A percentile compares a stretch with the other conserved stretches of the same genome.
These are phyloP conservation scores for Coemansia sp. DNA, from an alignment of 192 early-diverging fungal genomes.

Conservation along the genomic window DNA sequence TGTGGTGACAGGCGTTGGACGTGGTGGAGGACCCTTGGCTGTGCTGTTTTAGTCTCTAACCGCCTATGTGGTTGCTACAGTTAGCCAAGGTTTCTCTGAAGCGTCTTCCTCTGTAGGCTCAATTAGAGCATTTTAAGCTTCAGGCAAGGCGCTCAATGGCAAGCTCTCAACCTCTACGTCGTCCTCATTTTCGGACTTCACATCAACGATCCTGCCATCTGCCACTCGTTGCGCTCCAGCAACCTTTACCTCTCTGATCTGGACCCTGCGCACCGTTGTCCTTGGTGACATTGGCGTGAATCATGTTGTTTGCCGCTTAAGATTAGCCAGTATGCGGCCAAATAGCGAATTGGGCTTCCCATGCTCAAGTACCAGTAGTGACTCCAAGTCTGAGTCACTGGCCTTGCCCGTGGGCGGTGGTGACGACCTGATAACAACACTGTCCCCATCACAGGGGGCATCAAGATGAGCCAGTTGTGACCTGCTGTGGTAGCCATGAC, in stretches of 20 bases:
- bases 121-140: background rate
- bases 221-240: background rate
- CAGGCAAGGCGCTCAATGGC: background rate
- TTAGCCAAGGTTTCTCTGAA: background rate
- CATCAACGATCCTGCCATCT: background rate
- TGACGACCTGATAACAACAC: slow-evolving; percentile 6
- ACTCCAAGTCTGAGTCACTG: slow-evolving; percentile 21
- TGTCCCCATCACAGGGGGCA: slow-evolving; percentile 36
- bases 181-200: background rate
- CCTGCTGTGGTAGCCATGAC: slow-evolving; percentile 5
- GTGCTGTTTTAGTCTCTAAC: background rate
- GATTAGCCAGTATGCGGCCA: slow-evolving; percentile 47
- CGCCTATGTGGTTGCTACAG: background rate
- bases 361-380: background rate
- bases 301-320: slow-evolving; percentile 24
- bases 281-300: background rate
- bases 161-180: background rate
- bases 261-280: background rate
- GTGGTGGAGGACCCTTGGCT: background rate
- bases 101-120: background rate
- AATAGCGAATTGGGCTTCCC: slow-evolving; percentile 45
- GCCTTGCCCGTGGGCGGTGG: too few species aligned
- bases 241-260: background rate
- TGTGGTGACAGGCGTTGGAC: background rate
- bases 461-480: slow-evolving; percentile 22